Base-by-base conservation (phyloP, 768 basidiomycete genomes). In the Hortiboletus campestris region DNA sequence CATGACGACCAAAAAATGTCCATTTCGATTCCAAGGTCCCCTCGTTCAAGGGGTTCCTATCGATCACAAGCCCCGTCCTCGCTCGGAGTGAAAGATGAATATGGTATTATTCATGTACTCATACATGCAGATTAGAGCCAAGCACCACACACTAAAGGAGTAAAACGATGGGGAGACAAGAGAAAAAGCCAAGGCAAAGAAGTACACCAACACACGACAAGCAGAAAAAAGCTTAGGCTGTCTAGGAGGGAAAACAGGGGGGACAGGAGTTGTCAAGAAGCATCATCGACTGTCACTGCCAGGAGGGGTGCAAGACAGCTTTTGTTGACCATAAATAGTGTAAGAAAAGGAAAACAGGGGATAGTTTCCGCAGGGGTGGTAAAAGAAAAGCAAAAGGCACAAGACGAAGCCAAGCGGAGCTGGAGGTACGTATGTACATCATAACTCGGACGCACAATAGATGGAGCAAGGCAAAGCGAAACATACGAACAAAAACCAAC, bases 251-350 rank as follows among this genome's bases (percentile, higher is more conserved):
- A 19, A 29, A 13, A 19, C 20, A 25, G 19, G 4, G 25, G 45
- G 45, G 29, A 14, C 14, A 16, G 12, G 16, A 5, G 29, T 28
- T 34, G 38, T 31, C 55, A 36, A 25, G 44, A 32, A 25, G 13
- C 22, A 35, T 38, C 53, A 19, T 41, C 16, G 17, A 36, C n/a
- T n/a, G 34, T 34, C 43, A 34, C 44, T 55, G 55, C 44, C 19
- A 39, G 28, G 31, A 28, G 17, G 7, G n/a, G 39, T 29, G 51
- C 46, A 49, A 51, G 63, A 52, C 68, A 65, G 61, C 59, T 65
- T 65, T 68, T 63, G 66, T 56, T 51, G 52, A 59, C 36, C 28
- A 70, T 70, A 68, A 70, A 68, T 68, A 68, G 31, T 1, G 45
- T 25, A 57, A 50, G 46, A 41, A n/a, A 40, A 32, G 38, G n/a